Evolutionary conservation across 2,329 filamentous ascomycete genomes (phyloP).

Genomic region (Beauveria scarabaeidicola): DNA sequence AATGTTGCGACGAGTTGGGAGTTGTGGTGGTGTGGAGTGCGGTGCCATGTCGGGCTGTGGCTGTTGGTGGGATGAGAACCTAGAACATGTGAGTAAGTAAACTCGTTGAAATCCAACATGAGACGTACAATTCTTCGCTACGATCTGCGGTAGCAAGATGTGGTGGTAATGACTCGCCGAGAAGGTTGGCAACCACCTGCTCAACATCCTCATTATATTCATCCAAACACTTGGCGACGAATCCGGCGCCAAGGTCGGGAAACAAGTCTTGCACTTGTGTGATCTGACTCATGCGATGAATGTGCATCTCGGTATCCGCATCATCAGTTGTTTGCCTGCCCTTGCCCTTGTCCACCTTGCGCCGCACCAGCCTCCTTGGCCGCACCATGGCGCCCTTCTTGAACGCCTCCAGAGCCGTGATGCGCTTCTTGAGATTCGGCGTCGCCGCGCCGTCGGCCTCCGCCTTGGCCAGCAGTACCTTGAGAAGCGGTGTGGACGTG

Average conservation of each 20-base stretch:
- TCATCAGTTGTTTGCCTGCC: slow-evolving; percentile 32
- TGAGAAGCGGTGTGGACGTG: slow-evolving; percentile 68
- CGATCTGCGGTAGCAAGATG: slow-evolving; percentile 58
- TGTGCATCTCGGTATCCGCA: slow-evolving; percentile 47
- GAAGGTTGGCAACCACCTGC: slow-evolving; percentile 68
- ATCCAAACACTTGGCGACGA: slow-evolving; percentile 70
- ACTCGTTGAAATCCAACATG: background rate
- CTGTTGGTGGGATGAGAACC: slow-evolving; percentile 20
- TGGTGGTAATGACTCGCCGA: slow-evolving; percentile 66
- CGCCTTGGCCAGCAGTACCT: slow-evolving; percentile 48
- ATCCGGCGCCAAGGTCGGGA: slow-evolving; percentile 74
- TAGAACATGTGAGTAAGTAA: slow-evolving; percentile 12
- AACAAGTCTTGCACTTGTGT: slow-evolving; percentile 92
- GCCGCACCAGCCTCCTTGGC: slow-evolving; percentile 41
- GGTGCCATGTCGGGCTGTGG: slow-evolving; percentile 40
- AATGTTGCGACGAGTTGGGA: slow-evolving; percentile 58
- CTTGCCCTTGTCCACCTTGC: slow-evolving; percentile 61
- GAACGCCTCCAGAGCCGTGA: slow-evolving; percentile 52
- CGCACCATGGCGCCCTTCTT: slow-evolving; percentile 45
- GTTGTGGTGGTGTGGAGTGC: slow-evolving; percentile 46
- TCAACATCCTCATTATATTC: slow-evolving; percentile 72
- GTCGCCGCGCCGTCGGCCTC: slow-evolving; percentile 41
- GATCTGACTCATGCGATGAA: slow-evolving; percentile 77
- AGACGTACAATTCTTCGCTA: slow-evolving; percentile 51
- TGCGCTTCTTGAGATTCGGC: slow-evolving; percentile 49